Base-by-base conservation (phyloP, 2,329 filamentous ascomycete genomes). In the Cladophialophora exuberans region DNA sequence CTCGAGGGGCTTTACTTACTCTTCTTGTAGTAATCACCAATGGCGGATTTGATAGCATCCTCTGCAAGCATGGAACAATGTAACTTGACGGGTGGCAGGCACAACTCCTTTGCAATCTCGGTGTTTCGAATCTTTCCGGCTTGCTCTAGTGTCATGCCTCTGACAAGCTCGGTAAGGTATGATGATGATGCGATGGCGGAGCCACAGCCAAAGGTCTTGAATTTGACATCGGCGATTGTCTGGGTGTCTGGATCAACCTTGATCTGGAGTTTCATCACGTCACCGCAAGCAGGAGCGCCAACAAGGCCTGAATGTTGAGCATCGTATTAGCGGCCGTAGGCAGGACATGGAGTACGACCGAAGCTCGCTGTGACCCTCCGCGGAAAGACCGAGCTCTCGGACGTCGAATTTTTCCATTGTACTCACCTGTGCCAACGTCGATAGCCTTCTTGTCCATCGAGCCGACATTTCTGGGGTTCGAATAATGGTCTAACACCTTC, bases 161-260 rank as follows among this genome's bases (percentile, higher is more conserved):
- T 84, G 61, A 99, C 92, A 57, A 99, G 79, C 75, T 96, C 91
- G 6, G 94, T 99, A 67, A 99, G 76, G 72, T 99, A 99, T 69
- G 88, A 94, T 56, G 89, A 95, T 62, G 88, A 93, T 38, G 94
- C 94, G 74, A 99, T 99, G 62, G 94, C 94, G 25, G 87, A 91
- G 52, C 92, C 92, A 72, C 92, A 97, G 47, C 92, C 92, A 70
- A 97, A 97, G 0, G 92, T 97, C 85, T 97, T 97, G 84, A 97
- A 97, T 76, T 95, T 94, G 71, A 96, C 92, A 66, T 97, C 93
- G 66, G 86, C 86, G 71, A 97, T 97, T 65, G 86, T 93, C 72
- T 94, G 89, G 67, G 85, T 90, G 66, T 87, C 81, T 62, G 89
- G 89, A 75, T 97, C 91, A 67, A 97, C 92, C 56, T 90, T 87